Conservation (phyloP, 2,329 filamentous ascomycete genomes). For the Tolypocladium sp. region DNA sequence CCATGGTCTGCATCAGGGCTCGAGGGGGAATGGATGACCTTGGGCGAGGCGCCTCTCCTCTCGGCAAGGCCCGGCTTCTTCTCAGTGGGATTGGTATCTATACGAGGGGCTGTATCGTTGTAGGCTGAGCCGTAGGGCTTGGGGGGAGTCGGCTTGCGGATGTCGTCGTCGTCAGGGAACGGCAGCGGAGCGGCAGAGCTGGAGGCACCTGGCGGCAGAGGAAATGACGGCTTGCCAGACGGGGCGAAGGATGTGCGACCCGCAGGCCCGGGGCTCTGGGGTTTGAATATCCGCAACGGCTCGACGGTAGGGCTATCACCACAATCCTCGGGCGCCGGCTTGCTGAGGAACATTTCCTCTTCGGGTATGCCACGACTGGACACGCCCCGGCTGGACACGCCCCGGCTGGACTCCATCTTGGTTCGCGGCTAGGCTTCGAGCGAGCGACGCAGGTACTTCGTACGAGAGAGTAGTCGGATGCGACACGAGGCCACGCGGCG, state of each 20-base stretch:
- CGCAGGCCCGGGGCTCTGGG: conserved; percentile 53
- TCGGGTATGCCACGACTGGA: conserved; percentile 58
- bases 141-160: conserved; percentile 33
- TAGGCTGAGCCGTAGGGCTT: conserved; percentile 36
- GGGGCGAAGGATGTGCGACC: conserved; percentile 26
- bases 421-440: not conserved
- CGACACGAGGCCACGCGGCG: not conserved
- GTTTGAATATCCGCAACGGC: conserved; percentile 78
- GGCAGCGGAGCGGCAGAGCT: conserved; percentile 59
- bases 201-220: conserved; percentile 58
- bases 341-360: conserved; percentile 74
- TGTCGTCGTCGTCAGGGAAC: conserved; percentile 64
- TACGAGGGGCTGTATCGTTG: conserved; percentile 42
- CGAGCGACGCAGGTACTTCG: conserved; percentile 1
- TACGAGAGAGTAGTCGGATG: not conserved
- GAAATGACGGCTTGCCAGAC: conserved; percentile 49
- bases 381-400: conserved; percentile 54
- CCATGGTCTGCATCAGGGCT: conserved; percentile 68
- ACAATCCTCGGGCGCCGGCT: conserved; percentile 39
- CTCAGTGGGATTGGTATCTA: conserved; percentile 46
- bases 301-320: conserved; percentile 70
- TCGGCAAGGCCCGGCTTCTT: conserved; percentile 65
- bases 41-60: conserved; percentile 71
- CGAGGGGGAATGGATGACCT: conserved; percentile 73
- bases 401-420: conserved; percentile 47